Evolutionary conservation across 352 stramenopile genomes (phyloP), one percentile per base, ranked within the genome.

Genomic region (Phytophthora niederhauseri): DNA sequence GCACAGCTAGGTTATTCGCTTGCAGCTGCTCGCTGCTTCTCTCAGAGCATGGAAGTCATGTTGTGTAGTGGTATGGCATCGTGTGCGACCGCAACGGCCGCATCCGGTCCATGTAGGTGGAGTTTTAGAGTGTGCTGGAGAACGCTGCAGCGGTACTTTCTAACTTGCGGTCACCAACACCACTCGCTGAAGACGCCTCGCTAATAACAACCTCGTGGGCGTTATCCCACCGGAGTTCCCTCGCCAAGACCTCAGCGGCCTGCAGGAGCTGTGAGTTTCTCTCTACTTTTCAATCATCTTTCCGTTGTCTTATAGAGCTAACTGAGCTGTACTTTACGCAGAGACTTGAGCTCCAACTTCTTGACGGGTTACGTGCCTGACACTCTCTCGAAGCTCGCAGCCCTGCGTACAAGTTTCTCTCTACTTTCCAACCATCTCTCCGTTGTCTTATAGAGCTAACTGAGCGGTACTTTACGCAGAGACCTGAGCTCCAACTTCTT

Each of bases 401-500:
- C 54, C 0, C 57, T 93, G 8, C 70, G 72, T 2, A 69, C 79
- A n/a, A n/a, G n/a, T n/a, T n/a, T n/a, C n/a, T n/a, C n/a, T n/a
- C n/a, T n/a, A 26, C n/a, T 26, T 7, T n/a, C 7, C 31, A 38
- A 12, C 4, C 31, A 38, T 41, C 34, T 41, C 34, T 41, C 34
- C 34, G 4, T 31, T 9, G 28, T 31, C 20, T 67, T 36, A 59
- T n/a, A 1, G 12, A 52, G 8, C 1, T 26, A 48, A 53, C 54
- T 30, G 31, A 30, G 51, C 12, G 55, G 12, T 26, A 1, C 36
- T 31, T 15, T 14, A 3, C 53, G 26, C 65, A 92, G 84, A 20
- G 84, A 93, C 48, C 48, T 93, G 46, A 91, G 84, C 69, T 88
- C 71, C 17, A 93, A 93, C 54, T 93, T 87, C 64, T 72, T 93